Percentiles rank a stretch among this genome's conserved stretches.
Conservation (phyloP, 208 protist species). For the Vickermania ingenoplastis region DNA sequence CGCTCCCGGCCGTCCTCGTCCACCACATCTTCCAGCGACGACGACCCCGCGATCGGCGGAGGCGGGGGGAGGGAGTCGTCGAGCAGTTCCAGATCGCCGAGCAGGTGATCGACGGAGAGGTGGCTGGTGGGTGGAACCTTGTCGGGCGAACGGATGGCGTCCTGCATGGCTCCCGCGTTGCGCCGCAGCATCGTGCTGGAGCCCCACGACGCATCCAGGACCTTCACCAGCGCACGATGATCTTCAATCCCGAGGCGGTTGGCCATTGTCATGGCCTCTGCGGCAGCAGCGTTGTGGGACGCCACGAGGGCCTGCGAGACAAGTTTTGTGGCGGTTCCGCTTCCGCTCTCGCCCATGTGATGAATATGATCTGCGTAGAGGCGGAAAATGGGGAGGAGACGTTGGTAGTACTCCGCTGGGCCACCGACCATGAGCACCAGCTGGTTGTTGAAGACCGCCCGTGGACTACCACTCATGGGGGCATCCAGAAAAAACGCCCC, state of each 20-base stretch:
- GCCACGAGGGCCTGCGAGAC: conserved; percentile 75
- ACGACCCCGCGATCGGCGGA: background rate
- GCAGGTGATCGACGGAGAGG: conserved; percentile 41
- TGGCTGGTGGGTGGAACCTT: conserved; percentile 46
- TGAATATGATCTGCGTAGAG: conserved; percentile 79
- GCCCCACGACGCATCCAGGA: conserved; percentile 80
- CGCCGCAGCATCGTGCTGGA: conserved; percentile 81
- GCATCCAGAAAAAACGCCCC: conserved; percentile 80
- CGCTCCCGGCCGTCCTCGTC: conserved; percentile 38
- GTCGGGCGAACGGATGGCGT: conserved; percentile 69
- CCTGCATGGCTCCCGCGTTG: conserved; percentile 74
- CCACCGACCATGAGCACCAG: conserved; percentile 83
- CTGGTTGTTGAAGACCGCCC: conserved; percentile 69
- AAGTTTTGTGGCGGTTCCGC: conserved; percentile 67
- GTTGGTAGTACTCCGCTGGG: conserved; percentile 54
- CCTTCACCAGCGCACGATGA: conserved; percentile 51
- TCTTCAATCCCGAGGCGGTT: conserved; percentile 71
- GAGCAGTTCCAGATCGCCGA: conserved; percentile 59
- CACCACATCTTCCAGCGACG: background rate
- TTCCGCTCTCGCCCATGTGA: conserved; percentile 74
- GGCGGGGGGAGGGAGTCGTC: conserved; percentile 43
- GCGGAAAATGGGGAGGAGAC: conserved; percentile 64
- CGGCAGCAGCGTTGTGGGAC: conserved; percentile 76
- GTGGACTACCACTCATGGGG: conserved; percentile 76
- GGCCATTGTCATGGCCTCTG: conserved; percentile 79